Base-by-base conservation (phyloP, 345 rosid species). In the Rhizophora mangle region DNA sequence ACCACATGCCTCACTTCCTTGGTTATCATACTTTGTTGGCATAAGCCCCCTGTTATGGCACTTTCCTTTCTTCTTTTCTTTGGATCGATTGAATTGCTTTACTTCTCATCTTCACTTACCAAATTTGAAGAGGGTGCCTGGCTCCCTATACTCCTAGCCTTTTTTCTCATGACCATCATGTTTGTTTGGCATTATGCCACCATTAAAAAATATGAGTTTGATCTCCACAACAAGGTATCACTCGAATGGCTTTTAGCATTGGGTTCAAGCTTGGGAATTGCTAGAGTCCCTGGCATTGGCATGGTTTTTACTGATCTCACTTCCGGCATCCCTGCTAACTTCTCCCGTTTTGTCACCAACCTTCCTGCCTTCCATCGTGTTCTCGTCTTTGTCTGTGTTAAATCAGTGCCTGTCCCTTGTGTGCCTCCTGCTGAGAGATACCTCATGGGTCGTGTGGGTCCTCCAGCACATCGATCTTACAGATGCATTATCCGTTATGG, bases 41-140 rank as follows among this genome's bases (percentile, higher is more conserved):
- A 88, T 78, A 92, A 89, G 65, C 97, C 97, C 39, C 90, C 97
- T 4, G 34, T 89, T 27, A 19, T 96, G 51, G 97, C 99, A 2
- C 80, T 96, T 7, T 27, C 62, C 26, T 96, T 96, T 76, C 86
- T 96, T 11, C 83, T 96, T 72, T 85, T 96, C 77, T 96, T 96
- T 31, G 98, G 96, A 13, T 87, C 90, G 0, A 67, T 96, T 39
- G 99, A 96, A 57, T 79, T 96, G 70, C 94, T 96, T 58, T 96
- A 96, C 85, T 96, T 96, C 87, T 92, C 99, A 3, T 98, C 99
- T 47, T 96, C 99, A 6, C 92, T 96, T 21, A 90, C 96, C 72
- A 96, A 96, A 76, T 96, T 92, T 79, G 83, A 83, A 0, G 99
- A 96, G 69, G 99, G 99, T 62, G 99, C 99, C 29, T 96, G 99